Percentiles rank a stretch among this genome's conserved stretches.
Conservation (phyloP, 2,329 filamentous ascomycete genomes). For the Endothia cerciana region DNA sequence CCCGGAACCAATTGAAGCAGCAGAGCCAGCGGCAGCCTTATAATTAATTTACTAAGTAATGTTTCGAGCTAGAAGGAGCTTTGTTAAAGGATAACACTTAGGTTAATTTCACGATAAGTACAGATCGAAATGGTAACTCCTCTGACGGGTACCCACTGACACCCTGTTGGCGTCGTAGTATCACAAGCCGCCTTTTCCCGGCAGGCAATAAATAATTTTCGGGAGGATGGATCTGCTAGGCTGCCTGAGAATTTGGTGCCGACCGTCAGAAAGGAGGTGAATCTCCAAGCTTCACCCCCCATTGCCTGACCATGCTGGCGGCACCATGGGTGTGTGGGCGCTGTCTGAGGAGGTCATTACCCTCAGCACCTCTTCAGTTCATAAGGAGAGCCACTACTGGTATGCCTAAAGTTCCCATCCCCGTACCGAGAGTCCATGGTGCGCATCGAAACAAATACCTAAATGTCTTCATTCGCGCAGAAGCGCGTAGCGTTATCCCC, state of each 20-base stretch:
- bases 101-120: neutral
- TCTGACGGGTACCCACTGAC: neutral
- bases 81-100: neutral
- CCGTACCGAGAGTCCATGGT: neutral
- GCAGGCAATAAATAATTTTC: slow-evolving; percentile 18
- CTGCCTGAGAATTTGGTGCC: neutral
- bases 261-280: neutral
- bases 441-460: neutral
- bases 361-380: slow-evolving; percentile 37
- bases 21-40: neutral
- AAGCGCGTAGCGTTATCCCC: slow-evolving; percentile 44
- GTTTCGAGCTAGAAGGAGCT: neutral
- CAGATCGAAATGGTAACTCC: neutral
- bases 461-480: slow-evolving; percentile 18
- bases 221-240: neutral
- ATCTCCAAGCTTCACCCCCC: slow-evolving; percentile 11
- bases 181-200: slow-evolving; percentile 1
- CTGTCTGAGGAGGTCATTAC: slow-evolving; percentile 47
- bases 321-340: slow-evolving; percentile 58
- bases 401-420: slow-evolving; percentile 34
- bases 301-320: slow-evolving; percentile 40
- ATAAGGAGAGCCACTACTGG: slow-evolving; percentile 51
- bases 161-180: neutral
- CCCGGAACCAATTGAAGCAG: neutral
- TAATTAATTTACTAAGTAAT: neutral